Conservation (phyloP, 352 stramenopile species). For the Globisporangium uncinulatum region DNA sequence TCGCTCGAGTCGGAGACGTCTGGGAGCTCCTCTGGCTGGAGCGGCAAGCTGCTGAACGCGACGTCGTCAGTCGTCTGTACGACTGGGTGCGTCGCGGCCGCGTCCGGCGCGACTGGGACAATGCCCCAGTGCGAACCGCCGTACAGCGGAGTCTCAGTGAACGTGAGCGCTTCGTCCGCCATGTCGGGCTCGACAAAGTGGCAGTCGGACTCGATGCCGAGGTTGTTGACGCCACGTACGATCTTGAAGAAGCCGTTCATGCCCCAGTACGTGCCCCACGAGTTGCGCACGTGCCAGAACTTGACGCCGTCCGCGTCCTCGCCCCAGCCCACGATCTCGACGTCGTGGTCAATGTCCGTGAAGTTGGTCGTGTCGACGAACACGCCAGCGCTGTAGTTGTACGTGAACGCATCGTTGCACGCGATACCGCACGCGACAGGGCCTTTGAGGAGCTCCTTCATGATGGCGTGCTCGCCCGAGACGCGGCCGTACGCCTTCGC, state of each 20-base stretch:
- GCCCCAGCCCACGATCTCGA: slow-evolving; percentile 91
- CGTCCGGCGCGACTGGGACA: slow-evolving; percentile 40
- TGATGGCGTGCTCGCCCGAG: slow-evolving; percentile 71
- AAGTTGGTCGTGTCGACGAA: slow-evolving; percentile 86
- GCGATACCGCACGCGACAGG: slow-evolving; percentile 93
- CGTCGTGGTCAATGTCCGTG: slow-evolving; percentile 82
- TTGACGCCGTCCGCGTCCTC: slow-evolving; percentile 77
- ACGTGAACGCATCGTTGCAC: slow-evolving; percentile 79
- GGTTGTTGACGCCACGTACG: slow-evolving; percentile 88
- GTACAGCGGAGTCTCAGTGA: slow-evolving; percentile 53
- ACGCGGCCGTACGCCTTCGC: slow-evolving; percentile 68
- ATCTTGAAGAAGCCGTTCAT: slow-evolving; percentile 97
- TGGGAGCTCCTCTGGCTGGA: slow-evolving; percentile 40
- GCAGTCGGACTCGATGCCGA: slow-evolving; percentile 85
- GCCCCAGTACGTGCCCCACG: slow-evolving; percentile 92
- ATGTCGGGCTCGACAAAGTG: slow-evolving; percentile 70
- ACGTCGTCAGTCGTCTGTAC: slow-evolving; percentile 66
- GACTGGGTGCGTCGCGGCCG: slow-evolving; percentile 80
- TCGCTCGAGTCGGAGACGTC: slow-evolving; percentile 19
- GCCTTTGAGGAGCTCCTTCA: slow-evolving; percentile 75
- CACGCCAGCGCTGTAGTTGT: slow-evolving; percentile 92
- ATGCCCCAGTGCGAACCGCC: slow-evolving; percentile 57
- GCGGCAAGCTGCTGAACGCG: slow-evolving; percentile 37
- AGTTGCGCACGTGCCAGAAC: slow-evolving; percentile 97
- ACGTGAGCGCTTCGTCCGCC: slow-evolving; percentile 45